Percentiles rank a stretch among this genome's conserved stretches.
Conservation (phyloP, 371 early-diverging fungal genomes). For the Massospora cicadina region DNA sequence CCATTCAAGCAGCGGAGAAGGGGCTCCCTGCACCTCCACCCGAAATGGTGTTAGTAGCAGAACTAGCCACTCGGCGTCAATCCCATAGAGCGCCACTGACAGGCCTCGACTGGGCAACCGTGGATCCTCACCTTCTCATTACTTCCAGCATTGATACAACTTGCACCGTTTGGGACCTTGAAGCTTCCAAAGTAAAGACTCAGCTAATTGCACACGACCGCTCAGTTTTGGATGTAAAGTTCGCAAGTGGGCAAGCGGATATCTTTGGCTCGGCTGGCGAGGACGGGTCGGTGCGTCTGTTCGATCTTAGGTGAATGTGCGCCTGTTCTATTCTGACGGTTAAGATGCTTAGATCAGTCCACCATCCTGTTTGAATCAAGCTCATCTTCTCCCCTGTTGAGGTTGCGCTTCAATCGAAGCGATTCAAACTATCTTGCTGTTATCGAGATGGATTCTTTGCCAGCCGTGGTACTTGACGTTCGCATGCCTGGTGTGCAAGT, state of each 20-base stretch:
- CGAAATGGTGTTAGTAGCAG: not conserved
- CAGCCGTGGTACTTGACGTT: slow-evolving; percentile 72
- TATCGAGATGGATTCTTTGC: slow-evolving; percentile 61
- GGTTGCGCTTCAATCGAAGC: slow-evolving; percentile 70
- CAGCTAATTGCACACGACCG: slow-evolving; percentile 95
- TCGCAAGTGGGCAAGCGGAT: slow-evolving; percentile 60
- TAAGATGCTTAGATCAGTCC: slow-evolving; percentile 71
- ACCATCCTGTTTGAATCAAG: slow-evolving; percentile 92
- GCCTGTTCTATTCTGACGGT: not conserved
- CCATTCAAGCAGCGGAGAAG: not conserved
- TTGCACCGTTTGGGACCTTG: slow-evolving; percentile 94
- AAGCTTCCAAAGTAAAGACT: slow-evolving; percentile 72
- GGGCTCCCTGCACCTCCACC: not conserved
- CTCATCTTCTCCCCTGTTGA: slow-evolving; percentile 43
- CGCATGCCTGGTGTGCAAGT: slow-evolving; percentile 80
- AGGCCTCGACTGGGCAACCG: slow-evolving; percentile 90
- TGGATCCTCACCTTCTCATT: slow-evolving; percentile 62
- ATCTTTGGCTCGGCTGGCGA: slow-evolving; percentile 94
- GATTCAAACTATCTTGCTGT: slow-evolving; percentile 83
- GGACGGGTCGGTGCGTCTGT: slow-evolving; percentile 91
- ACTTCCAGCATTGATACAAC: slow-evolving; percentile 93
- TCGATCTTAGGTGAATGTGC: slow-evolving; percentile 58
- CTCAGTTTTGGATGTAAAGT: slow-evolving; percentile 92
- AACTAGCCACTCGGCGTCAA: slow-evolving; percentile 29
- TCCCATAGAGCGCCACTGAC: slow-evolving; percentile 76